Evolutionary conservation across 2,329 filamentous ascomycete genomes (phyloP).

Genomic region (Ophiostoma novo-ulmi): DNA sequence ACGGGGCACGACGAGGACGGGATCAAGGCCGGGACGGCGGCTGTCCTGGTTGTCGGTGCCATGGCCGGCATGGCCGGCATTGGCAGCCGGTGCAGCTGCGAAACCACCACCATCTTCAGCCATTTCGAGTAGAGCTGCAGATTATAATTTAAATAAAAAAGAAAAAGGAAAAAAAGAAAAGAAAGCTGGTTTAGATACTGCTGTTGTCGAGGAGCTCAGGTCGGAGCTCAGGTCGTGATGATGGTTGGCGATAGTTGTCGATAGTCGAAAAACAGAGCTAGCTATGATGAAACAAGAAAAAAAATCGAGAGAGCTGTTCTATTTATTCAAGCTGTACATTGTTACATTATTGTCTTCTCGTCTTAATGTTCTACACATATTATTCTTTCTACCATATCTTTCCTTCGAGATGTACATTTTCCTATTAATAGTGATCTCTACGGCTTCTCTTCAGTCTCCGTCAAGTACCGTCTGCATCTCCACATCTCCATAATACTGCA

Average conservation of each 20-base stretch:
- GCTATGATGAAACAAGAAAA: background rate
- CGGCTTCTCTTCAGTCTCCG: background rate
- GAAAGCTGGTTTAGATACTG: background rate
- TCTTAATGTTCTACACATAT: no score
- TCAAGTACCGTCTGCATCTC: conserved; percentile 2
- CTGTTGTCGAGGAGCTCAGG: background rate
- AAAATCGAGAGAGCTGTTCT: background rate
- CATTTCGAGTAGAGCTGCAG: background rate
- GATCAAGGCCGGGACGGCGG: background rate
- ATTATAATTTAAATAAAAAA: background rate
- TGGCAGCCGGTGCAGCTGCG: background rate
- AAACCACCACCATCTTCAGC: conserved; percentile 12
- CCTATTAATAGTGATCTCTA: conserved; percentile 10
- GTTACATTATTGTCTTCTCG: background rate
- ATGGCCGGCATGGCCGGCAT: conserved; percentile 13
- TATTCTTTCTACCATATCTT: background rate
- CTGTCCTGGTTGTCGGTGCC: conserved; percentile 9
- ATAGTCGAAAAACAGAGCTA: background rate
- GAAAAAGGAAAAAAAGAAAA: background rate
- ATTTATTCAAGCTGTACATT: conserved; percentile 4
- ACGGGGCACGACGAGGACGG: background rate
- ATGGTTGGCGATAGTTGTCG: background rate
- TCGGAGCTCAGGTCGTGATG: background rate
- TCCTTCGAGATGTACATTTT: background rate
- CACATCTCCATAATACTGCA: conserved; percentile 13